These are phyloP conservation scores for Hansenula lynferdii DNA, from an alignment of 1,139 yeast species.

Conservation along the genomic window DNA sequence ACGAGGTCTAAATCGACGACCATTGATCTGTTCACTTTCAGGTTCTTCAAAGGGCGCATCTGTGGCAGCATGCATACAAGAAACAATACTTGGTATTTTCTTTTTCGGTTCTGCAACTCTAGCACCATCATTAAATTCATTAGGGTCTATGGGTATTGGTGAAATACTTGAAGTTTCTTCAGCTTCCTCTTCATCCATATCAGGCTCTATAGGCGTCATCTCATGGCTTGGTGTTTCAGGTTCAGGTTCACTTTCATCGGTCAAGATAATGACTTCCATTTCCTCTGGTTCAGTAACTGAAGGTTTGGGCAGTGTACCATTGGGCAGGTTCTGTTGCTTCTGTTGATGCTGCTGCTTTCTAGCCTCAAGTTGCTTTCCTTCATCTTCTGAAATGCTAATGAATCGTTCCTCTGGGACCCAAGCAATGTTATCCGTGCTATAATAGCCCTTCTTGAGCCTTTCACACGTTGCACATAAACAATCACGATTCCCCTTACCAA, in stretches of 20 bases:
- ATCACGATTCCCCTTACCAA: conserved; percentile 36
- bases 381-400: conserved; percentile 6
- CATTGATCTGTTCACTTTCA: conserved; percentile 8
- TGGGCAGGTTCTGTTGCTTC: too few relatives aligned
- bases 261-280: conserved; percentile 3
- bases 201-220: neutral
- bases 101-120: neutral
- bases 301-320: too few relatives aligned
- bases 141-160: neutral
- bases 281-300: neutral
- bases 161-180: neutral
- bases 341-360: too few relatives aligned
- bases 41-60: conserved; percentile 5
- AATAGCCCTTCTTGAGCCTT: conserved; percentile 23
- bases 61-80: neutral
- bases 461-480: conserved; percentile 43
- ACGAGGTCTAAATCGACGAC: conserved; percentile 14
- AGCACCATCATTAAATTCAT: neutral
- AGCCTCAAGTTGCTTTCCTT: too few relatives aligned
- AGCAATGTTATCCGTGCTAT: conserved; percentile 9
- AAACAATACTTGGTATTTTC: neutral
- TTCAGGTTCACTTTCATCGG: neutral
- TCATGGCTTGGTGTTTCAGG: neutral
- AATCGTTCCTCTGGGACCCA: conserved; percentile 7
- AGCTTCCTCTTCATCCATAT: neutral